Evolutionary conservation across 495 filamentous ascomycete species (phyloP).

Genomic region (Sabuloglossum arenarium): DNA sequence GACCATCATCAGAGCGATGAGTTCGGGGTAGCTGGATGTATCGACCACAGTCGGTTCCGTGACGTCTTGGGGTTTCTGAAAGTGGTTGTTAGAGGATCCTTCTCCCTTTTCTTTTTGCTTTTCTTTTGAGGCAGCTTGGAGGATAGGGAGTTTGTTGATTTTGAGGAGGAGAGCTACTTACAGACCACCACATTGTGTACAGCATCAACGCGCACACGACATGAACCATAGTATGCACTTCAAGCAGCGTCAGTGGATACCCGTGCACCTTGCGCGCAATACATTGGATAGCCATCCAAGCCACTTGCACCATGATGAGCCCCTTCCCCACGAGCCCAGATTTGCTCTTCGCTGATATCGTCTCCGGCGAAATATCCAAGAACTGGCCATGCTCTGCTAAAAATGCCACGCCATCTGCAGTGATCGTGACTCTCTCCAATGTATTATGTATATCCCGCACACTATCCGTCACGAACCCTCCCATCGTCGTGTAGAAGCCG

Average conservation of each 20-base stretch:
- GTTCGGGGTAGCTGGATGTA: too few relatives aligned
- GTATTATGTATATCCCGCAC: background rate
- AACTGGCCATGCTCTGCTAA: constrained; percentile 3
- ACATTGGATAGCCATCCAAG: constrained; percentile 5
- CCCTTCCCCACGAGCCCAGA: constrained; percentile 3
- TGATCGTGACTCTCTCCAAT: constrained; percentile 1
- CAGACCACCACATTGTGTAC: constrained; percentile 2
- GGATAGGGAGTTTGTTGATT: too few relatives aligned
- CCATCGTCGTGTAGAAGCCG: constrained; percentile 6
- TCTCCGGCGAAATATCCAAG: background rate
- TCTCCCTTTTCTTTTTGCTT: too few relatives aligned
- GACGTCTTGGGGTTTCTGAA: too few relatives aligned
- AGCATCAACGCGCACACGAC: background rate
- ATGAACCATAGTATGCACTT: constrained; percentile 5
- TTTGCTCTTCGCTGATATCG: background rate
- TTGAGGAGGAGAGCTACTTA: too few relatives aligned
- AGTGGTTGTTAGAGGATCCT: too few relatives aligned
- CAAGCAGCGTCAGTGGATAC: constrained; percentile 1
- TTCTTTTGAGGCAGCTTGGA: too few relatives aligned
- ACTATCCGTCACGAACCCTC: constrained; percentile 6
- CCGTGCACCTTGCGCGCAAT: background rate
- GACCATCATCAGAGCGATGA: too few relatives aligned
- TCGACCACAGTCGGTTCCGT: too few relatives aligned
- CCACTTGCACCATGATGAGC: constrained; percentile 1
- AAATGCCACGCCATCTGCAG: background rate